Evolutionary conservation across 441 rosid genomes (phyloP).

Genomic region (Isatis lusitanica): DNA sequence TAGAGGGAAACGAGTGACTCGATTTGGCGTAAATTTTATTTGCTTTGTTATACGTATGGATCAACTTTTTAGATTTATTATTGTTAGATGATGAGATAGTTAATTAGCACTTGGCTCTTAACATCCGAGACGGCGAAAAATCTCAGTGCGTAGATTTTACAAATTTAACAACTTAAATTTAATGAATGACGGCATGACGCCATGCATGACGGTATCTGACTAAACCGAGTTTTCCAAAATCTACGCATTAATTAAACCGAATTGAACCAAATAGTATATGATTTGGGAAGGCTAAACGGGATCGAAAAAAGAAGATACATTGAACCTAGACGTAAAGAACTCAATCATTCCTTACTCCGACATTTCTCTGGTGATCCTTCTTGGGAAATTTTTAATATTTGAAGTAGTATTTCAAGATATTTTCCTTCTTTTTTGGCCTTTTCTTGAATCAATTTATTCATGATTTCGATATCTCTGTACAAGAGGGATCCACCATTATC

Average conservation of each 20-base stretch:
- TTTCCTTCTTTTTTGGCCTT: not conserved
- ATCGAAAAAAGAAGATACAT: conserved; percentile 6
- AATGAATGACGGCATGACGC: not conserved
- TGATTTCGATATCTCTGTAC: not conserved
- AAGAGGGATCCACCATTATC: not conserved
- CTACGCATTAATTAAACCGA: not conserved
- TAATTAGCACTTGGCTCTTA: not conserved
- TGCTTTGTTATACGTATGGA: not conserved
- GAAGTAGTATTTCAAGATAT: not conserved
- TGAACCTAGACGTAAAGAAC: conserved; percentile 30
- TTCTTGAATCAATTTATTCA: not conserved
- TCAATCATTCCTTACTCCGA: not conserved
- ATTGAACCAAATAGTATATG: not conserved
- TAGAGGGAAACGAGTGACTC: not conserved
- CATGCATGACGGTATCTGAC: not conserved
- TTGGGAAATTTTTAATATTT: no score
- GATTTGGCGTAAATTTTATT: not conserved
- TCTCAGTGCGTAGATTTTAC: not conserved
- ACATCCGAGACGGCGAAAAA: not conserved
- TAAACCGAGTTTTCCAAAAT: not conserved
- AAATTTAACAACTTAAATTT: not conserved
- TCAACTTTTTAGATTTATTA: not conserved
- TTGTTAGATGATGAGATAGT: not conserved
- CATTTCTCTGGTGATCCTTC: no score
- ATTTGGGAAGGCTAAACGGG: conserved; percentile 1